Evolutionary conservation across 345 rosid species (phyloP).

Genomic region (Eucalyptus sp.): DNA sequence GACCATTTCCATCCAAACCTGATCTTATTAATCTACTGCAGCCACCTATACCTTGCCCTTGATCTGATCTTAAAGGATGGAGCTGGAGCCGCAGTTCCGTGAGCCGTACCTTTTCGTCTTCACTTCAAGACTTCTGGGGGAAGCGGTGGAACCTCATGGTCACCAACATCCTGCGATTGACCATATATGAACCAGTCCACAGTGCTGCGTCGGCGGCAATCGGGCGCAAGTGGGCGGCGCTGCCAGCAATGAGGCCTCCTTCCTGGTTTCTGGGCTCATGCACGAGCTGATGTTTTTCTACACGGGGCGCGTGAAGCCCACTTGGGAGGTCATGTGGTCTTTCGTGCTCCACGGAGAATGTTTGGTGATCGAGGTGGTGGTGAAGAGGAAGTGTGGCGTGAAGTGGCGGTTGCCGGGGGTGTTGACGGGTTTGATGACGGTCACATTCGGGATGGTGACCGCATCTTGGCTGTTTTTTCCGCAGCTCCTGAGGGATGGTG

Average conservation of each 20-base stretch:
- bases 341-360: constrained; percentile 12
- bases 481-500: not conserved
- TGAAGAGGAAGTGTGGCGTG: constrained; percentile 18
- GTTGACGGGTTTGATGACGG: constrained; percentile 19
- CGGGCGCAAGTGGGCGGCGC: constrained; percentile 3
- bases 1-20: not conserved
- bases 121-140: constrained; percentile 25
- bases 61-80: constrained; percentile 3
- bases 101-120: constrained; percentile 15
- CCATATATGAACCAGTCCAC: constrained; percentile 6
- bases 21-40: not conserved
- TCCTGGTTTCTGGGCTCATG: constrained; percentile 12
- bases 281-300: constrained; percentile 15
- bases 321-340: constrained; percentile 10
- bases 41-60: constrained; percentile 7
- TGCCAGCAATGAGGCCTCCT: constrained; percentile 6
- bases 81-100: constrained; percentile 23
- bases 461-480: constrained; percentile 25
- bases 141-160: constrained; percentile 22
- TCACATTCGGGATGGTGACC: constrained; percentile 12
- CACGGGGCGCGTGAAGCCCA: constrained; percentile 8
- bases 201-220: not conserved
- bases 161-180: constrained; percentile 7
- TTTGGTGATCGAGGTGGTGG: not conserved
- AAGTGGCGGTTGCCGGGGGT: constrained; percentile 35